Conservation (phyloP, 2,329 filamentous ascomycete genomes). For the Xylaria sp. region DNA sequence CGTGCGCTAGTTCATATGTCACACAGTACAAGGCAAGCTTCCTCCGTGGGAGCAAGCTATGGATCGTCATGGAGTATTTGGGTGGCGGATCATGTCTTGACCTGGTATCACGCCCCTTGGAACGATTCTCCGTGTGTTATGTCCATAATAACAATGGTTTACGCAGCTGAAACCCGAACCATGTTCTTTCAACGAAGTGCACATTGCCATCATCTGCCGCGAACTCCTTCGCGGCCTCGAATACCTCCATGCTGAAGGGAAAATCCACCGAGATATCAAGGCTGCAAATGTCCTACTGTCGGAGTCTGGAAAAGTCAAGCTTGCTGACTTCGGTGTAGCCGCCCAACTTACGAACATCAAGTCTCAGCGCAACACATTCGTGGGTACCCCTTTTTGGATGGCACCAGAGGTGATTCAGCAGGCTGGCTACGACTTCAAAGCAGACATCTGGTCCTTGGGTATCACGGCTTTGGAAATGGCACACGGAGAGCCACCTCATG, state of each 20-base stretch:
- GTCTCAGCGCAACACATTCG: conserved; percentile 94
- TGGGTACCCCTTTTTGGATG: conserved; percentile 98
- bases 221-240: conserved; percentile 86
- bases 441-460: conserved; percentile 88
- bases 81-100: conserved; percentile 94
- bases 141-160: conserved; percentile 30
- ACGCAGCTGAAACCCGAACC: conserved; percentile 73
- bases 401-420: conserved; percentile 91
- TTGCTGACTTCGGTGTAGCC: conserved; percentile 95
- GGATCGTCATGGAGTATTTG: conserved; percentile 99
- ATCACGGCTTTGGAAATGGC: conserved; percentile 90
- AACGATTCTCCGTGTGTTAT: neutral
- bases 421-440: conserved; percentile 76
- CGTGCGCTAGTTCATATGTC: conserved; percentile 88
- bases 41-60: conserved; percentile 91
- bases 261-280: conserved; percentile 96
- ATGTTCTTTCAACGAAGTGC: conserved; percentile 70
- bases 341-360: conserved; percentile 97
- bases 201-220: conserved; percentile 91
- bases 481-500: conserved; percentile 81
- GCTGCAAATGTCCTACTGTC: conserved; percentile 95
- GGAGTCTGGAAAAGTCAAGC: conserved; percentile 82
- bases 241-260: conserved; percentile 88
- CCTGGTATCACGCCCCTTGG: conserved; percentile 53
- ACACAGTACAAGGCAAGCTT: conserved; percentile 97